Base-by-base conservation (phyloP, 495 filamentous ascomycete genomes). In the Lindgomyces ingoldianus region DNA sequence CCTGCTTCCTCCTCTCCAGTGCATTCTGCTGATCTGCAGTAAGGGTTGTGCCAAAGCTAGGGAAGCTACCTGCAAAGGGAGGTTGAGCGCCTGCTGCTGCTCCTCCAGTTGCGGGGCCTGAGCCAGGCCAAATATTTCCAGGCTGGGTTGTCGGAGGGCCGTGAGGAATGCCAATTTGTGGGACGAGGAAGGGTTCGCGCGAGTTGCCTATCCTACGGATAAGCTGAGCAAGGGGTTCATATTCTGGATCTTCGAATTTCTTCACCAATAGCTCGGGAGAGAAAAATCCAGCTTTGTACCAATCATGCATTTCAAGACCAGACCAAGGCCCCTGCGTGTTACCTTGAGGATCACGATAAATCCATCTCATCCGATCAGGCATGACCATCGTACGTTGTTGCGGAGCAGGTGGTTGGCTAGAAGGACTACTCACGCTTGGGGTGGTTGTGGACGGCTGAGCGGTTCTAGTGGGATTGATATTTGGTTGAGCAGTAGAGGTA, bases 271-370 rank as follows among this genome's bases (percentile, higher is more conserved):
- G 81, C 62, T 98, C 93, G 0, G 91, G 85, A 10, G 91, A 94
- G 77, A 98, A 98, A 79, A 97, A 98, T 46, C 92, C 91, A 48
- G 91, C 95, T 76, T 97, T 96, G 78, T 96, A 98, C 94, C 94
- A 98, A 70, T 98, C 94, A 70, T 98, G 93, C 94, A 98, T 98
- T 75, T 98, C 94, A 49, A 98, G 80, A 3, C 94, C 94, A 41
- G 90, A 95, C 80, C 91, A 98, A 3, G 94, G 94, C 0, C 94
- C 94, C 75, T 98, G 94, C 33, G 89, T 87, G 47, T 88, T 86
- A 42, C 93, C 92, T 73, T 93, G 89, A 3, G 95, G 94, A 74
- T 98, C 94, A 29, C 93, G 86, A 71, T 98, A 98, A 27, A 96
- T 93, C 94, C 94, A 98, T 67, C 93, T 84, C 89, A 98, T 98